Evolutionary conservation across 73 alveolate genomes (phyloP), one percentile per base, ranked within the genome.

Genomic region (Paramecium pentaurelia): DNA sequence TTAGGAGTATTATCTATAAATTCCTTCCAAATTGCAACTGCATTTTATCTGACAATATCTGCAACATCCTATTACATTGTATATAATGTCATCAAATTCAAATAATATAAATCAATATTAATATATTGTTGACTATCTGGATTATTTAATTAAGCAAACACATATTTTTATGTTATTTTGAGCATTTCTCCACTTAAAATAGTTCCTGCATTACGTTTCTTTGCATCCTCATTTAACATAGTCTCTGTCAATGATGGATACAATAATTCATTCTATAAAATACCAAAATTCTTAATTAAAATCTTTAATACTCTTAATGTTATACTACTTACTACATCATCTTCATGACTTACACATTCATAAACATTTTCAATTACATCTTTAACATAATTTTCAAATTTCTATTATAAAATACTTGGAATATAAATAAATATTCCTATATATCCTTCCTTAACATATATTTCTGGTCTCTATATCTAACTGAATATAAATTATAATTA

Each of bases 11-110:
- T 93, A 27, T 96, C 98, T 37, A 96, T 93, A 59, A 96, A 54
- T 58, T 93, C 88, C 45, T 96, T 95, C 98, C 98, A 96, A 47
- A 95, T 93, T 44, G 93, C 38, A 20, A 95, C 87, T 8, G 98
- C 97, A 54, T 88, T 64, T 51, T 85, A 42, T 40, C 96, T 84
- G 10, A 95, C 97, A 28, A 93, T 80, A 49, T 96, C 97, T 60
- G 94, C 92, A 3, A 86, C 83, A 86, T 96, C 98, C 32, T 85
- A 93, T 70, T 86, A 77, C 34, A 95, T 88, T 42, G 94, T 93
- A 73, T 88, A 96, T 70, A 96, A 87, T 0, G 93, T 58, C 73
- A 95, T 80, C 51, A 93, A 88, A 73, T 92, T 95, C 71, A 83
- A 71, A 32, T 77, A 51, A 75, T 88, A 86, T 58, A 93, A 60